A percentile compares a stretch with the other conserved stretches of the same genome.
Evolutionary conservation across 108 stramenopile species (phyloP).

Genomic region (Fragilaria crotonensis): DNA sequence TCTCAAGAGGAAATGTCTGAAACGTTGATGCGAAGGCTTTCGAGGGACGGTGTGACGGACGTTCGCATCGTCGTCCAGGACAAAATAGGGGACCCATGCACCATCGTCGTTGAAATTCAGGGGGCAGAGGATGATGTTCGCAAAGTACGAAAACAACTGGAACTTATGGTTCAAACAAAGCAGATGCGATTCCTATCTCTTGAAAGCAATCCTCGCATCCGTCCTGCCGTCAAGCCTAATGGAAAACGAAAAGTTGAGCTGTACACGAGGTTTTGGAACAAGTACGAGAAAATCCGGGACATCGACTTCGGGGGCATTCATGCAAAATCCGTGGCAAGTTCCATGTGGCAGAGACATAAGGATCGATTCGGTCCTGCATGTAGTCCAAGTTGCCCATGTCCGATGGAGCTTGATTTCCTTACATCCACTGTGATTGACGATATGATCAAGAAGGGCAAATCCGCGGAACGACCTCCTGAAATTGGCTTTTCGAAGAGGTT

Average conservation of each 20-base stretch:
- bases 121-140: background rate
- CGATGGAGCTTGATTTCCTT: slow-evolving; percentile 4
- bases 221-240: background rate
- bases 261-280: background rate
- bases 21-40: too few relatives aligned
- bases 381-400: slow-evolving; percentile 11
- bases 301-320: slow-evolving; percentile 8
- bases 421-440: slow-evolving; percentile 1
- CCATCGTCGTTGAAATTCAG: background rate
- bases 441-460: slow-evolving; percentile 9
- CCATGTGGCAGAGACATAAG: slow-evolving; percentile 19
- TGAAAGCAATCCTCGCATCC: background rate
- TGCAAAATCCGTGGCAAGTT: slow-evolving; percentile 1
- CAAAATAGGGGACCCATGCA: background rate
- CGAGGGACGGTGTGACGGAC: too few relatives aligned
- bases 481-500: slow-evolving; percentile 14
- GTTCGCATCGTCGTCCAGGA: background rate
- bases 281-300: background rate
- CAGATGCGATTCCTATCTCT: background rate
- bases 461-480: background rate
- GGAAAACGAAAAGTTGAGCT: background rate
- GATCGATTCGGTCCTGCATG: slow-evolving; percentile 7
- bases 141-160: background rate
- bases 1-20: background rate
- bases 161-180: background rate